A percentile compares a stretch with the other conserved stretches of the same genome.
Evolutionary conservation across 108 stramenopile genomes (phyloP).

Genomic region (Nitzschia sp.): DNA sequence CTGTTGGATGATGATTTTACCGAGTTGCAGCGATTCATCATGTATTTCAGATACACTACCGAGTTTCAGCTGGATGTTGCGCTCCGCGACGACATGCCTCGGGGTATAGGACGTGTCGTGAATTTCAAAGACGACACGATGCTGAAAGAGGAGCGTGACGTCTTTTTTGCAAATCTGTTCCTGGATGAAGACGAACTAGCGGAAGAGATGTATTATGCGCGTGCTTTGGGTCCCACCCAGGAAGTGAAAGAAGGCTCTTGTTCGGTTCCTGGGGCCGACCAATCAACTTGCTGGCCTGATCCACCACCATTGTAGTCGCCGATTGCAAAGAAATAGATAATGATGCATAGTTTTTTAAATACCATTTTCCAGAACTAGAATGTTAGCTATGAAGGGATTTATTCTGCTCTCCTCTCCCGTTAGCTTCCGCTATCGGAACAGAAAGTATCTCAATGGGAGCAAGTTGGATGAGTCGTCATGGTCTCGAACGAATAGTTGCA

Average conservation of each 20-base stretch:
- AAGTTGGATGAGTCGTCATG: no score
- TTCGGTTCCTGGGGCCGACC: neutral
- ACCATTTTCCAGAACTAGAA: no score
- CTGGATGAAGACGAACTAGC: neutral
- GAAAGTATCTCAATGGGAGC: no score
- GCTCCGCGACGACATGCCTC: conserved; percentile 48
- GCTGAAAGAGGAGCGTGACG: neutral
- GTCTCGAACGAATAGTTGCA: no score
- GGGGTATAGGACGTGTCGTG: conserved; percentile 51
- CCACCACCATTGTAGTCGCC: neutral
- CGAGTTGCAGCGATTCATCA: conserved; percentile 15
- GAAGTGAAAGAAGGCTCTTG: neutral
- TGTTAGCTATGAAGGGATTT: no score
- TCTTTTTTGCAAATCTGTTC: neutral
- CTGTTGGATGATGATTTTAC: neutral
- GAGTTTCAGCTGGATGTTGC: conserved; percentile 13
- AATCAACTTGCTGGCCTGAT: neutral
- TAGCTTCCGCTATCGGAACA: no score
- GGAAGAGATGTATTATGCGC: neutral
- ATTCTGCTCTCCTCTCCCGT: no score
- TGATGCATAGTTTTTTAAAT: no score
- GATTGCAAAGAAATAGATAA: no score
- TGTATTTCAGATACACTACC: neutral
- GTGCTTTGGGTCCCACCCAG: neutral
- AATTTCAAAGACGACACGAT: conserved; percentile 38